Base-by-base conservation (phyloP, 169 alveolate genomes). In the Cryptosporidium sp. region DNA sequence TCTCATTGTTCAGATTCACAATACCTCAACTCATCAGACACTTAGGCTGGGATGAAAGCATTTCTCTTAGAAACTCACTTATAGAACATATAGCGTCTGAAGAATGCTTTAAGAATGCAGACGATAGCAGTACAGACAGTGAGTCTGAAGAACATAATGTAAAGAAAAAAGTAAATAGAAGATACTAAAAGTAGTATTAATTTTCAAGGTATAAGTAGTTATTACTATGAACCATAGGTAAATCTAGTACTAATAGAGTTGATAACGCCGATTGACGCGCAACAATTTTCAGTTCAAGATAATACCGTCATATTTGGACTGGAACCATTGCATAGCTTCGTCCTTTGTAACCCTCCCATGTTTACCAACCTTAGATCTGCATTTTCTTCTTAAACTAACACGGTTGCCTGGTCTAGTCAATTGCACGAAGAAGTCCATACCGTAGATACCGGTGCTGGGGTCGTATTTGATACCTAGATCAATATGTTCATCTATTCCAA, bases 351-450 rank as follows among this genome's bases (percentile, higher is more conserved):
- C 98, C 86, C 97, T 96, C 95, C 98, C 99, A 86, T 93, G 85
- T 80, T 94, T 92, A 10, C 99, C 99, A 85, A 99, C 95, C 92
- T 94, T 95, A 45, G 97, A 93, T 70, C 95, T 86, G 93, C 96
- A 95, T 92, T 96, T 93, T 94, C 97, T 97, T 93, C 99, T 97
- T 91, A 93, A 84, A 69, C 97, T 92, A 31, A 98, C 99, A 85
- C 99, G 97, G 94, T 94, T 95, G 58, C 99, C 99, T 21, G 99
- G 98, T 91, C 99, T 98, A 69, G 97, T 93, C 86, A 99, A 93
- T 91, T 98, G 99, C 70, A 98, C 99, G 94, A 97, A 98, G 97
- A 99, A 99, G 93, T 99, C 99, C 99, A 98, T 97, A 70, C 99
- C 99, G 95, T 98, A 99, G 84, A 99, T 99, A 91, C 99, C 99